Percentiles rank a stretch among this genome's conserved stretches.
phyloP scores from a whole-genome alignment of 805 yeast species.

The Candida glaebosa region DNA sequence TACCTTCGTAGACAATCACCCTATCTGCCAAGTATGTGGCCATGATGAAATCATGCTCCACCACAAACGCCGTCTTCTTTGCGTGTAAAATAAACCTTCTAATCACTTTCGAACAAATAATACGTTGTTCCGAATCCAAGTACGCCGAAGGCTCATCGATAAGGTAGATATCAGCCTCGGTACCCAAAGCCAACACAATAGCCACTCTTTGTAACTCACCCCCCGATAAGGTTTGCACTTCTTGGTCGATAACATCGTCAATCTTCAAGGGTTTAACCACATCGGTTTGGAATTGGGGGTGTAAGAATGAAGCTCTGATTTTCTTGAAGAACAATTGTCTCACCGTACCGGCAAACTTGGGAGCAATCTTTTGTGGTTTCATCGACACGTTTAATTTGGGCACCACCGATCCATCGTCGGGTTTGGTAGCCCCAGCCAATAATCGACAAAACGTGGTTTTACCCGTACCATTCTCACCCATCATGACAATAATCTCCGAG shows the following conservation, averaged over 20 bases:
- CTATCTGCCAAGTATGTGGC: constrained; percentile 98
- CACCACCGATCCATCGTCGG: constrained; percentile 76
- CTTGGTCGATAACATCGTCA: constrained; percentile 94
- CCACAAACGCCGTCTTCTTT: constrained; percentile 98
- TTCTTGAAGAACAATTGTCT: constrained; percentile 96
- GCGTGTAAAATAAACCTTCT: constrained; percentile 95
- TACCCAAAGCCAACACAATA: constrained; percentile 89
- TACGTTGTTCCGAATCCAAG: constrained; percentile 99
- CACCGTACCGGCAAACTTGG: constrained; percentile 97
- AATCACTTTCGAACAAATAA: constrained; percentile 96
- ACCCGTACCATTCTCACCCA: constrained; percentile 99
- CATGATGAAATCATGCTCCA: constrained; percentile 99
- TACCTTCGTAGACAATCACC: constrained; percentile 97
- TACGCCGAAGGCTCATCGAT: constrained; percentile 99
- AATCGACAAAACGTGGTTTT: constrained; percentile 96
- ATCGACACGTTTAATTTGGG: constrained; percentile 91
- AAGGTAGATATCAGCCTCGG: constrained; percentile 91
- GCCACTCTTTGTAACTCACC: constrained; percentile 99
- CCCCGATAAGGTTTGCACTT: constrained; percentile 96
- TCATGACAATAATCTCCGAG: constrained; percentile 96
- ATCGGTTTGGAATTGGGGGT: constrained; percentile 97
- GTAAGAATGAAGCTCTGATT: constrained; percentile 88
- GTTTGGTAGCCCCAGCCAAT: constrained; percentile 87
- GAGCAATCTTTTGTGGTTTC: constrained; percentile 99
- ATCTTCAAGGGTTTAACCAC: constrained; percentile 93